These are phyloP conservation scores for Beauveria bassiana DNA, from an alignment of 2,329 filamentous ascomycete genomes.

Conservation along the genomic window DNA sequence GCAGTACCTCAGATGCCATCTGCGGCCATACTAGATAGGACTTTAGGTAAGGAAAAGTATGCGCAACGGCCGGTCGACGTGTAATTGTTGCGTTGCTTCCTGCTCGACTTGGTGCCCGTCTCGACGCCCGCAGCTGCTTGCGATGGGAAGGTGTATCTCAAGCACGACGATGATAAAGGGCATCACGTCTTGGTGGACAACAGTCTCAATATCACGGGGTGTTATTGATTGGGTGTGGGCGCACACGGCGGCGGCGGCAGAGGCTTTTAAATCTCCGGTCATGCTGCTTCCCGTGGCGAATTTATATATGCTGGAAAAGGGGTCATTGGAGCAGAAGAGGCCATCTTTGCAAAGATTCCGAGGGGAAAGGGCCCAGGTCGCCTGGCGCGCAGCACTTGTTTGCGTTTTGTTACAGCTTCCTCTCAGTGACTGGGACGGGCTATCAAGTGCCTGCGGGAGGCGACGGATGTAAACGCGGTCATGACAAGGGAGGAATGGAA, in stretches of 20 bases:
- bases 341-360: slow-evolving; percentile 24
- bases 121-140: slow-evolving; percentile 16
- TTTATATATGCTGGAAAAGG: slow-evolving; percentile 32
- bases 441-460: slow-evolving; percentile 30
- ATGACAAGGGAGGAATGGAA: slow-evolving; percentile 33
- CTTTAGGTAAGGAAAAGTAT: slow-evolving; percentile 29
- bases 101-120: slow-evolving; percentile 28
- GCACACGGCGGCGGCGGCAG: not conserved
- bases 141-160: slow-evolving; percentile 33
- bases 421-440: slow-evolving; percentile 33
- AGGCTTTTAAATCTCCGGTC: slow-evolving; percentile 2
- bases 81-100: slow-evolving; percentile 34
- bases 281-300: slow-evolving; percentile 29
- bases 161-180: slow-evolving; percentile 29
- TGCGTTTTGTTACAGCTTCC: slow-evolving; percentile 34
- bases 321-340: slow-evolving; percentile 29
- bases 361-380: slow-evolving; percentile 25
- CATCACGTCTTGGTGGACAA: not conserved
- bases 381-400: slow-evolving; percentile 32
- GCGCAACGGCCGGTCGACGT: slow-evolving; percentile 24
- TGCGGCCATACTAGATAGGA: slow-evolving; percentile 30
- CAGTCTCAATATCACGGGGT: not conserved
- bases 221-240: slow-evolving; percentile 6
- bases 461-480: slow-evolving; percentile 23
- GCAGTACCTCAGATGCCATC: slow-evolving; percentile 27